Conservation (phyloP, 2,329 filamentous ascomycete genomes). For the Venturia carpophila region DNA sequence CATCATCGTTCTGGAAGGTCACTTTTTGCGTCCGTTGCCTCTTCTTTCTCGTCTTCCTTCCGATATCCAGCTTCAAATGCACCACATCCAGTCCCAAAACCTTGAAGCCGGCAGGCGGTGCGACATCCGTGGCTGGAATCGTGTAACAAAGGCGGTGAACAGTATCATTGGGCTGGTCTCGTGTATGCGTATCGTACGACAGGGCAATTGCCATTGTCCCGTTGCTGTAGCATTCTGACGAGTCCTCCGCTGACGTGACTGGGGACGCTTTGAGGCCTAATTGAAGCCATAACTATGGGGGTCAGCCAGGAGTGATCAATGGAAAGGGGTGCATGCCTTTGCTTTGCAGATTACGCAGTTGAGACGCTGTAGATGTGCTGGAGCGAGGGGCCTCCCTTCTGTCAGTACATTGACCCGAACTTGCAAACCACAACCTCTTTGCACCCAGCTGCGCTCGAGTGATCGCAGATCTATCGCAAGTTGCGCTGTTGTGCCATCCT, state of each 20-base stretch:
- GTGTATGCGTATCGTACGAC: conserved; percentile 1
- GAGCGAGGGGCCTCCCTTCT: conserved; percentile 25
- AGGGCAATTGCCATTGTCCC: background rate
- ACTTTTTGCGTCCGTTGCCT: background rate
- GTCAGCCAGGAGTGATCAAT: conserved; percentile 10
- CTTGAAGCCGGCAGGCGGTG: conserved; percentile 27
- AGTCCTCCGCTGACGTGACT: background rate
- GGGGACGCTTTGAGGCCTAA: conserved; percentile 26
- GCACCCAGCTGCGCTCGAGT: conserved; percentile 26
- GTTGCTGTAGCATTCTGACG: background rate
- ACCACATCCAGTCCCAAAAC: conserved; percentile 26
- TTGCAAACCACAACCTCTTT: conserved; percentile 28
- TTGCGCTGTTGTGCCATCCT: background rate
- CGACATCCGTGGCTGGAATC: conserved; percentile 26
- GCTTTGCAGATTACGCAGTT: conserved; percentile 25
- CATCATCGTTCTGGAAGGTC: background rate
- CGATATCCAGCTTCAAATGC: conserved; percentile 21
- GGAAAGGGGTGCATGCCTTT: conserved; percentile 23
- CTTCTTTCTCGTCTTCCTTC: background rate
- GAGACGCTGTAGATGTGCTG: conserved; percentile 23
- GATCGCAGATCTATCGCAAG: background rate
- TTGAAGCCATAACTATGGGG: conserved; percentile 30
- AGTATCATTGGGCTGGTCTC: conserved; percentile 22
- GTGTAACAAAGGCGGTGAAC: conserved; percentile 22
- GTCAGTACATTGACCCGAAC: conserved; percentile 26